Base-by-base conservation (phyloP, 345 rosid species). In the Psidium guajava region DNA sequence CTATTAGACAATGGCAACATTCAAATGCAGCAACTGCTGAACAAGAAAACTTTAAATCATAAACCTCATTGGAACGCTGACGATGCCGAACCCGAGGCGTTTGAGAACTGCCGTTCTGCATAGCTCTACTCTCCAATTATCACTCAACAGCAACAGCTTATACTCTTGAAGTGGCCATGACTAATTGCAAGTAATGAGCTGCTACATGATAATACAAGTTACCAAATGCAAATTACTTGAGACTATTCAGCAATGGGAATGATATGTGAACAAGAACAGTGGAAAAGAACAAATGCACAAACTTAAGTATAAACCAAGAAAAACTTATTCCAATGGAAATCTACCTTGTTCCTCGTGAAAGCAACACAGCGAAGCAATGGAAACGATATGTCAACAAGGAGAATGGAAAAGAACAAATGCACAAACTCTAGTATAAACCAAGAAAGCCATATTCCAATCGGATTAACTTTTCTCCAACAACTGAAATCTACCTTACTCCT, bases 21-120 rank as follows among this genome's bases (percentile, higher is more conserved):
- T 82, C 56, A 28, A 32, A 6, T 75, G 58, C 25, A 81, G 44
- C 24, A 87, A 69, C 47, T 36, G 9, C 83, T 75, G 36, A 32
- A 36, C 28, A 5, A 75, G 12, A 28, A 13, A 59, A 40, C 54
- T 58, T 54, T 53, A n/a, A 53, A 36, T 75, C 24, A 32, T 55
- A 61, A 82, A 86, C 99, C 98, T 95, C 99, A 88, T 59, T 91
- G 50, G 96, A 88, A 64, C 95, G 95, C 88, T 83, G 92, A 40
- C 99, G 94, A 85, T 94, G 94, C 83, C 99, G 91, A 86, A 88
- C 83, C 85, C 94, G 89, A 75, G 95, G 92, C 21, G 97, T 88
- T 77, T 94, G 89, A 47, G 93, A 90, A 40, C 87, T 73, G 80
- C 88, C 74, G 14, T 86, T 93, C 85, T 94, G 94, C 98, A 95